Evolutionary conservation across 2,329 filamentous ascomycete species (phyloP).

Genomic region (Ramularia endophylla): DNA sequence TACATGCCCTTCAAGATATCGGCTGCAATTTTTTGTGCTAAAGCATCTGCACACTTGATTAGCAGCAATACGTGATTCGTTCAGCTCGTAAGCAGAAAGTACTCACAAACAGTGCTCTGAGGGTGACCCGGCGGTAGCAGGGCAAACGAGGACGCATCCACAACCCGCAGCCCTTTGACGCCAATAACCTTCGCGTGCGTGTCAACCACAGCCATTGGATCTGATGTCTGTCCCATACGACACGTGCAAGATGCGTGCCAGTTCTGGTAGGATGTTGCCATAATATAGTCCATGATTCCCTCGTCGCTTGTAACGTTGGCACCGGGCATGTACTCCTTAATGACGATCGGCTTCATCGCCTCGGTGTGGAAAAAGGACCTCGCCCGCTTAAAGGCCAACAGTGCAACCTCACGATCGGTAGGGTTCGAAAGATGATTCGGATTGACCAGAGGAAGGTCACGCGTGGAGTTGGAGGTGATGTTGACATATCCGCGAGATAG

Average conservation of each 20-base stretch:
- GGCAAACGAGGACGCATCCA: slow-evolving; percentile 19
- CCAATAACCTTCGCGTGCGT: slow-evolving; percentile 14
- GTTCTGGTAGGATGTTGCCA: slow-evolving; percentile 6
- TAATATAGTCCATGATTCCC: slow-evolving; percentile 14
- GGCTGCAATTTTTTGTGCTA: too few species aligned
- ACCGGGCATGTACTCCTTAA: slow-evolving; percentile 11
- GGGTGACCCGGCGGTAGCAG: slow-evolving; percentile 22
- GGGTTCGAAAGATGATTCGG: slow-evolving; percentile 31
- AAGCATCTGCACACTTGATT: too few species aligned
- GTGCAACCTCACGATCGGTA: slow-evolving; percentile 27
- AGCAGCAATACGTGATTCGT: too few species aligned
- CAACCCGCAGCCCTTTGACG: slow-evolving; percentile 17
- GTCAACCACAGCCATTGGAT: slow-evolving; percentile 17
- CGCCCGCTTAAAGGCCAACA: slow-evolving; percentile 16
- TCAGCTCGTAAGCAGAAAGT: too few species aligned
- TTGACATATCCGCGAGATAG: slow-evolving; percentile 9
- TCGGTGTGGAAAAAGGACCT: slow-evolving; percentile 8
- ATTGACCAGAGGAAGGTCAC: slow-evolving; percentile 26
- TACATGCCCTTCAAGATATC: too few species aligned
- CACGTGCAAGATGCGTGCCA: slow-evolving; percentile 17
- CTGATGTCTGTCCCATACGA: slow-evolving; percentile 5
- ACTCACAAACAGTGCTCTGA: slow-evolving; percentile 16
- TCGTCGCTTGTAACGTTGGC: slow-evolving; percentile 15
- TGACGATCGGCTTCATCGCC: slow-evolving; percentile 13
- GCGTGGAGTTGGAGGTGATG: slow-evolving; percentile 5